These are phyloP conservation scores for Blastomyces gilchristii DNA, from an alignment of 2,329 filamentous ascomycete species.

Conservation along the genomic window DNA sequence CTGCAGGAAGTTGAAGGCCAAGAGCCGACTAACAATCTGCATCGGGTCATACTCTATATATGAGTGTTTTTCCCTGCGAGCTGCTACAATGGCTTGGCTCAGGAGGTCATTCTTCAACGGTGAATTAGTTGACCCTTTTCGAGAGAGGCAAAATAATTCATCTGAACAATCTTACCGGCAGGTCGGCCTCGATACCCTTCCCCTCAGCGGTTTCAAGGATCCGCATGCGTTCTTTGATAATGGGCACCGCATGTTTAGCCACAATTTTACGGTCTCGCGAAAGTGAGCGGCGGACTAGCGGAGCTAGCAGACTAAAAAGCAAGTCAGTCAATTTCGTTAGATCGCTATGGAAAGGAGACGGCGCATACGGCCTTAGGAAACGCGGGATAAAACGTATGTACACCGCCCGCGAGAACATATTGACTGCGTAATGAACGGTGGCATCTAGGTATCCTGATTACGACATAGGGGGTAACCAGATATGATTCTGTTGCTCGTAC, in stretches of 20 bases:
- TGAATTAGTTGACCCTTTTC: background rate
- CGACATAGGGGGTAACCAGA: constrained; percentile 13
- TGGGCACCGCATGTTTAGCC: constrained; percentile 8
- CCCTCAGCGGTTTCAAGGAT: constrained; percentile 10
- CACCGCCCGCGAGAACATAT: constrained; percentile 15
- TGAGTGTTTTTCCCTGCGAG: constrained; percentile 13
- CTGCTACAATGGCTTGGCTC: constrained; percentile 13
- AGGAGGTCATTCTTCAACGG: constrained; percentile 11
- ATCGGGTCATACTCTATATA: constrained; percentile 10
- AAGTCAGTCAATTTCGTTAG: background rate
- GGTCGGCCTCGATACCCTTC: background rate
- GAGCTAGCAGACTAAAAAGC: background rate
- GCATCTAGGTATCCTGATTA: constrained; percentile 16
- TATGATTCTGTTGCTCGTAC: constrained; percentile 13
- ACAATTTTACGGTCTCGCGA: constrained; percentile 2
- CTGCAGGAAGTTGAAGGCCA: constrained; percentile 12
- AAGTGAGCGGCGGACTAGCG: constrained; percentile 1
- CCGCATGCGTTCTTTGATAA: constrained; percentile 15
- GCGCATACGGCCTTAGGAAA: constrained; percentile 8
- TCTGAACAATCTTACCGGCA: background rate
- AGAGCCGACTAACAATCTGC: constrained; percentile 11
- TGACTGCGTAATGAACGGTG: constrained; percentile 15
- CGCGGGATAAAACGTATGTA: constrained; percentile 15
- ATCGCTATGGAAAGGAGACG: background rate
- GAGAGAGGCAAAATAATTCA: background rate